Evolutionary conservation across 2,329 filamentous ascomycete species (phyloP), one percentile per base, ranked within the genome.

Genomic region (Fusarium chaquense): DNA sequence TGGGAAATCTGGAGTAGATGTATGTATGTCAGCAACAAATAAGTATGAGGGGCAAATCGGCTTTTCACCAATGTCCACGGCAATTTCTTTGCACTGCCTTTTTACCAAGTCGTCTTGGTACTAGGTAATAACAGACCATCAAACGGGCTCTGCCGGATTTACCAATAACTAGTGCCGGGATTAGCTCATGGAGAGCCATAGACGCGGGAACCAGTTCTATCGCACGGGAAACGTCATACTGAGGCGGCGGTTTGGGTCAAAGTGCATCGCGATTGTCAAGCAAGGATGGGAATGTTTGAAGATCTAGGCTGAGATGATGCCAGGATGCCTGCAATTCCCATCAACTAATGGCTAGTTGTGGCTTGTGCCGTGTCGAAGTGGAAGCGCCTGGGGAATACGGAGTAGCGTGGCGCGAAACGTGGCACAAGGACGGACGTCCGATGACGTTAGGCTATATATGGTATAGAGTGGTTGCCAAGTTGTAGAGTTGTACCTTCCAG

Each of bases 221-320:
- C 15, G 38, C n/a, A 35, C 33, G 32, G 28, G 20, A 36, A 44
- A 57, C 51, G 58, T 71, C 67, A 70, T 70, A 38, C 28, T 51
- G 43, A 70, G 41, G 57, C 38, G 45, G 40, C 16, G 8, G 30
- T 36, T 40, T 40, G 9, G 47, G 24, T 44, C 36, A 46, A 40
- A 32, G 22, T 28, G 49, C 24, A 22, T 35, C 40, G 49, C 33
- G 26, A 35, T 51, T 46, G 30, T 51, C 38, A 49, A 44, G 58
- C 49, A 57, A 54, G 22, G 13, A 73, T 69, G 71, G 62, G 62
- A 72, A 65, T 65, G 47, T 66, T 53, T 22, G 20, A 22, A 36
- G 55, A 56, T 71, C 57, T 63, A 45, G 61, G 60, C 55, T 20
- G 44, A 58, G 28, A 30, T 30, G 24, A 26, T 26, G 24, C 24